Evolutionary conservation across 768 basidiomycete species (phyloP).

Genomic region (Tulasnella sp.): DNA sequence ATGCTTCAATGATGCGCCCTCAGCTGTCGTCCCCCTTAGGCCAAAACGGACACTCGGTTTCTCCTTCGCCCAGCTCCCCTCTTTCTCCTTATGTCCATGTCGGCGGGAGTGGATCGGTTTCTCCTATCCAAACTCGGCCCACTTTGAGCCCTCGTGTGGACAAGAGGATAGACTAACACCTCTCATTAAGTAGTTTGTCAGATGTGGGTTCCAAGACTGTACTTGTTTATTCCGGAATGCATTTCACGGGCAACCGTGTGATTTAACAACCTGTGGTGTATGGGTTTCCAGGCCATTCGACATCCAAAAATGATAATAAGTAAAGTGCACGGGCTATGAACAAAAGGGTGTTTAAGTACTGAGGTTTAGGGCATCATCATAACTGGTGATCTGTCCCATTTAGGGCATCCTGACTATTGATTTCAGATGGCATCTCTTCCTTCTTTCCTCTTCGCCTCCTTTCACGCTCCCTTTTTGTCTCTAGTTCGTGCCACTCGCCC

Average conservation of each 20-base stretch:
- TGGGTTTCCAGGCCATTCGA: background rate
- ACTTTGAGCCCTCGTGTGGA: background rate
- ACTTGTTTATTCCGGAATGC: constrained; percentile 10
- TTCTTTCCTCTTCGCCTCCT: constrained; percentile 66
- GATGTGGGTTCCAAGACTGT: background rate
- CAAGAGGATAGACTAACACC: background rate
- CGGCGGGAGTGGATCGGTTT: background rate
- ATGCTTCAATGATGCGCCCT: background rate
- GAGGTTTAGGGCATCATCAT: background rate
- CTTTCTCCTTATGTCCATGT: background rate
- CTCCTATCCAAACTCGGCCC: background rate
- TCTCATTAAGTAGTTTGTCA: background rate
- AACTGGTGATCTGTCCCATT: constrained; percentile 2
- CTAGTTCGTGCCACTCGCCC: constrained; percentile 98
- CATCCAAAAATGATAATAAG: constrained; percentile 6
- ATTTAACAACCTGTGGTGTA: background rate
- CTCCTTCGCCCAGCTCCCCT: background rate
- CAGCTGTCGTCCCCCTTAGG: background rate
- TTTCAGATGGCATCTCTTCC: constrained; percentile 38
- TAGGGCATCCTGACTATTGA: background rate
- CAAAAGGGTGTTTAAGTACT: background rate
- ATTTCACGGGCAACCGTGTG: background rate
- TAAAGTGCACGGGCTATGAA: background rate
- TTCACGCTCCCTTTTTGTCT: constrained; percentile 82
- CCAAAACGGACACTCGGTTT: background rate